Conservation (phyloP, 106 monocot species). For the Phalaenopsis equestris region DNA sequence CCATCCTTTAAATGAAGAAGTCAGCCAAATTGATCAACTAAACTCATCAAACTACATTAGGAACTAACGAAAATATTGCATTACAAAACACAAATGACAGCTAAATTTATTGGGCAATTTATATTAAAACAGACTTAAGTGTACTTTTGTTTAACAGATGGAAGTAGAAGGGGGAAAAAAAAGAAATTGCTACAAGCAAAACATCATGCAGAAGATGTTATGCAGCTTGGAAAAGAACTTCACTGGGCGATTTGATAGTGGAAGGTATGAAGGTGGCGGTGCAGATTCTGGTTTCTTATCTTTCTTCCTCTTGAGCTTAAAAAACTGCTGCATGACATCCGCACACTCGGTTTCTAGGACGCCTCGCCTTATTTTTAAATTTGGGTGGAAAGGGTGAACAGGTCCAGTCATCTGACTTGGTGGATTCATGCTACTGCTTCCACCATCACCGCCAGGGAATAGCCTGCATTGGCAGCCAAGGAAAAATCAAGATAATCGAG, state of each 20-base stretch:
- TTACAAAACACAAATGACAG: too few species aligned
- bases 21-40: too few species aligned
- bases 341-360: slow-evolving; percentile 67
- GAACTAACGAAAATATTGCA: too few species aligned
- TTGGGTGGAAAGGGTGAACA: slow-evolving; percentile 90
- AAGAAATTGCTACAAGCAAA: slow-evolving; percentile 47
- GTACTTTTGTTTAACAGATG: not conserved
- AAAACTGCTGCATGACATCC: slow-evolving; percentile 88
- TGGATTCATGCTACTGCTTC: slow-evolving; percentile 22
- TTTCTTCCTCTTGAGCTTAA: slow-evolving; percentile 71
- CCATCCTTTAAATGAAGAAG: not conserved
- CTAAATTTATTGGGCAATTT: too few species aligned
- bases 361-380: slow-evolving; percentile 61
- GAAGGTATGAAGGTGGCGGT: slow-evolving; percentile 23
- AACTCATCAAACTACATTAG: too few species aligned
- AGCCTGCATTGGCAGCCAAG: slow-evolving; percentile 25
- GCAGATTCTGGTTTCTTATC: slow-evolving; percentile 23
- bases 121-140: not conserved
- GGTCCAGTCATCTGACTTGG: slow-evolving; percentile 40
- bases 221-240: slow-evolving; percentile 63
- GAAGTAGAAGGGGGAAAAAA: not conserved
- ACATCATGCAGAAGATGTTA: slow-evolving; percentile 47
- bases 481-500: not conserved
- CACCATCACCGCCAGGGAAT: slow-evolving; percentile 60
- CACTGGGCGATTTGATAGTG: slow-evolving; percentile 30